Evolutionary conservation across 2,329 filamentous ascomycete genomes (phyloP).

Genomic region (Chaetothyriales sp.): DNA sequence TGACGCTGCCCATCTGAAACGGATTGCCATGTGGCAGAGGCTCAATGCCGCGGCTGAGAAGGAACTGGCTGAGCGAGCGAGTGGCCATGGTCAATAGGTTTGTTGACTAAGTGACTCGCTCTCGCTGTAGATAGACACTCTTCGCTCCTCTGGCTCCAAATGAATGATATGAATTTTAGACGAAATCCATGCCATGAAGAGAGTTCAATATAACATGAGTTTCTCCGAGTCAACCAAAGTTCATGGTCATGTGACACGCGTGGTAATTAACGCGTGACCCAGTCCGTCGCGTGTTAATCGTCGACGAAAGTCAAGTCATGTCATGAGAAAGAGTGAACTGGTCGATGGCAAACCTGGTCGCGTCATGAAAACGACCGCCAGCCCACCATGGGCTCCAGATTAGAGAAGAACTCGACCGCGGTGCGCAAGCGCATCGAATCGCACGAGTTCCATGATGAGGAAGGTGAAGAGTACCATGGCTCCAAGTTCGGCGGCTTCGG

Average conservation of each 20-base stretch:
- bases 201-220: too few relatives aligned
- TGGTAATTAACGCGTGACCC: too few relatives aligned
- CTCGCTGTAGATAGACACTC: too few relatives aligned
- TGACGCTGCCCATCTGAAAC: background rate
- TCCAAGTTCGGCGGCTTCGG: conserved; percentile 78
- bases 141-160: too few relatives aligned
- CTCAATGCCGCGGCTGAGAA: background rate
- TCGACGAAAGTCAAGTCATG: too few relatives aligned
- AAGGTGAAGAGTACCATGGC: conserved; percentile 76
- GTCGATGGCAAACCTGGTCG: background rate
- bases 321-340: background rate
- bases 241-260: too few relatives aligned
- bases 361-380: conserved; percentile 10
- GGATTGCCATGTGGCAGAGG: background rate
- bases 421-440: conserved; percentile 50
- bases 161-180: too few relatives aligned
- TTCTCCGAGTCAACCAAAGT: too few relatives aligned
- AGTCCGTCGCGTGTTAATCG: too few relatives aligned
- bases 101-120: too few relatives aligned
- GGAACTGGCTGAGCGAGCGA: background rate
- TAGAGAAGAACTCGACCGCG: conserved; percentile 43
- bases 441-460: conserved; percentile 64
- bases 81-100: too few relatives aligned
- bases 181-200: too few relatives aligned
- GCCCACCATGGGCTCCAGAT: conserved; percentile 43